Conservation (phyloP, 257 asterid species). For the Agastache rugosa region DNA sequence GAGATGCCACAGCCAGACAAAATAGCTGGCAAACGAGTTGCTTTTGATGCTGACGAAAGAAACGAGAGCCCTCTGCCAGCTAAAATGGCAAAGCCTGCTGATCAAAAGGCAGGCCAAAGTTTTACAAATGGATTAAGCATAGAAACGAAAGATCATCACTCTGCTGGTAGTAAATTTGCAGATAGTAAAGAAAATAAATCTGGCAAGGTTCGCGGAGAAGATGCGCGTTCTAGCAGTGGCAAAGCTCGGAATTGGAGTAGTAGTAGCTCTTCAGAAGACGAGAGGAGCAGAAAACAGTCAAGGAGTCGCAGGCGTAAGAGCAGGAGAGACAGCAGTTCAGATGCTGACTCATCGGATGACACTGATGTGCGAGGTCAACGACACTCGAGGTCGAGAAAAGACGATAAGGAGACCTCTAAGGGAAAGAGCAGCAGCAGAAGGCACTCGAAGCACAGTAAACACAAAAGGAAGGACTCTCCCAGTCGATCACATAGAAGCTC, state of each 20-base stretch:
- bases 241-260: constrained; percentile 39
- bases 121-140: constrained; percentile 31
- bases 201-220: constrained; percentile 34
- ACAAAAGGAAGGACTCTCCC: constrained; percentile 63
- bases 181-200: constrained; percentile 35
- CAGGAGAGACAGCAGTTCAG: constrained; percentile 49
- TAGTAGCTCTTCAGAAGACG: constrained; percentile 68
- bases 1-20: constrained; percentile 57
- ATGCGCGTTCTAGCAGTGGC: constrained; percentile 33
- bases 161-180: constrained; percentile 20
- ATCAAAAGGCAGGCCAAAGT: constrained; percentile 35
- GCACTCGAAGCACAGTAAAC: constrained; percentile 74
- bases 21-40: constrained; percentile 37
- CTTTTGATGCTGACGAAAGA: constrained; percentile 32
- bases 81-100: constrained; percentile 32
- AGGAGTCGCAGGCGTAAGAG: constrained; percentile 50
- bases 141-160: constrained; percentile 24
- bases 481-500: constrained; percentile 64
- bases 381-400: constrained; percentile 56
- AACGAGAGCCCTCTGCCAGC: constrained; percentile 31
- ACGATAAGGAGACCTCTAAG: constrained; percentile 52
- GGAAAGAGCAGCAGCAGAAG: constrained; percentile 69
- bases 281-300: constrained; percentile 56
- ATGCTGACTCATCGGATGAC: constrained; percentile 46
- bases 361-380: constrained; percentile 52